phyloP scores from a whole-genome alignment of 306 rosid species.

The Dalbergia cochinchinensis region DNA sequence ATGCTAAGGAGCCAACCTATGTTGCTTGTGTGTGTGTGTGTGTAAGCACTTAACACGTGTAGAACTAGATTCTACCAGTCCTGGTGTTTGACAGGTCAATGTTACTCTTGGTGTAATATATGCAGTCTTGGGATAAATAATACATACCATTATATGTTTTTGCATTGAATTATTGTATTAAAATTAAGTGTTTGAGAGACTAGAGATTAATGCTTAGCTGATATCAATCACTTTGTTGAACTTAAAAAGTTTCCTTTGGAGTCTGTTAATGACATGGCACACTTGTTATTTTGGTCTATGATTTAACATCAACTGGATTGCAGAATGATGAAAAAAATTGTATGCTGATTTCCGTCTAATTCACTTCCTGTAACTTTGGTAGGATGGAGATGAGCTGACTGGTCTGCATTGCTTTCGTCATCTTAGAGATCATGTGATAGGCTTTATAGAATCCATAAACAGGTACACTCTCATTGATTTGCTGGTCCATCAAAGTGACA shows the following conservation, averaged over 20 bases:
- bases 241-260: slow-evolving; percentile 10
- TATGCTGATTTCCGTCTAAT: slow-evolving; percentile 23
- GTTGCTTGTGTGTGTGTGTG: background rate
- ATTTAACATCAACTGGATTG: slow-evolving; percentile 27
- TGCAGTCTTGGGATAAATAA: background rate
- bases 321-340: slow-evolving; percentile 25
- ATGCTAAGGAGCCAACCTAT: background rate
- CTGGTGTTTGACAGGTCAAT: background rate
- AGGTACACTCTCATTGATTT: slow-evolving; percentile 59
- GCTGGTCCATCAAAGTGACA: slow-evolving; percentile 30
- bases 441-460: slow-evolving; percentile 92
- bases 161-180: background rate
- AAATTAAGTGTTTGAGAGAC: slow-evolving; percentile 2
- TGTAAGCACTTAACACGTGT: background rate
- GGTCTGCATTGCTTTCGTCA: slow-evolving; percentile 99
- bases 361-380: slow-evolving; percentile 48
- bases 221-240: slow-evolving; percentile 10
- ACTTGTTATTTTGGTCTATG: background rate
- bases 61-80: background rate
- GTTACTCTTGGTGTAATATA: background rate
- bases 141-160: background rate
- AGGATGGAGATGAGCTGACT: slow-evolving; percentile 98
- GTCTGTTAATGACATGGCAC: slow-evolving; percentile 20
- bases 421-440: slow-evolving; percentile 89
- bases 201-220: slow-evolving; percentile 22